Evolutionary conservation across 345 rosid species (phyloP), one percentile per base, ranked within the genome.

Genomic region (Atalantia buxifolia): DNA sequence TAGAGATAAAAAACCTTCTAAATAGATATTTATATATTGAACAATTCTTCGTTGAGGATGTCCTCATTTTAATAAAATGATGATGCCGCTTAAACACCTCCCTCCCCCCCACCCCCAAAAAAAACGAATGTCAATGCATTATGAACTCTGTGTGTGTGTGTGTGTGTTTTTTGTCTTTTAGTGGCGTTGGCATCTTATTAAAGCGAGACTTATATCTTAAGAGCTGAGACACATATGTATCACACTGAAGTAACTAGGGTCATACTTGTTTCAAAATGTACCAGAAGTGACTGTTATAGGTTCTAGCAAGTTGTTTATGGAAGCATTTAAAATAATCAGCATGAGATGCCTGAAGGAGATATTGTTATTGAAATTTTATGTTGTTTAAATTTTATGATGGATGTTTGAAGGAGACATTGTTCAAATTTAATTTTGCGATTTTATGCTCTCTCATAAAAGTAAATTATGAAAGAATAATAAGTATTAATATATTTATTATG

Each of bases 401-500:
- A 30, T 74, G 25, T 16, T 24, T 13, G 36, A 68, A 74, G 64
- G 71, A 25, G 45, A 79, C 12, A 59, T 14, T 33, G 55, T 28
- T 28, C 22, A 69, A 72, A 63, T n/a, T 24, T 50, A 48, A 25
- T 25, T 74, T 67, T 80, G 31, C 42, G 24, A 74, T 9, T 40
- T 63, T 14, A 21, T 60, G 25, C 22, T 60, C 33, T 14, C 7
- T 50, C 40, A 1, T 6, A 7, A 27, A 16, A 30, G 8, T 48
- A 50, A 22, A 28, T 50, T 1, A 16, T 30, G 22, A 8, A 18
- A 40, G 31, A 14, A 48, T 48, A 50, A 28, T 50, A 33, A 33
- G 35, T 7, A 50, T 25, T 70, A 50, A 50, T 50, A 35, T 50
- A 76, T 38, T 64, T 75, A 27, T 81, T 81, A 33, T 65, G 76